Conservation (phyloP, 495 filamentous ascomycete genomes). For the Hyaloscypha finlandica region DNA sequence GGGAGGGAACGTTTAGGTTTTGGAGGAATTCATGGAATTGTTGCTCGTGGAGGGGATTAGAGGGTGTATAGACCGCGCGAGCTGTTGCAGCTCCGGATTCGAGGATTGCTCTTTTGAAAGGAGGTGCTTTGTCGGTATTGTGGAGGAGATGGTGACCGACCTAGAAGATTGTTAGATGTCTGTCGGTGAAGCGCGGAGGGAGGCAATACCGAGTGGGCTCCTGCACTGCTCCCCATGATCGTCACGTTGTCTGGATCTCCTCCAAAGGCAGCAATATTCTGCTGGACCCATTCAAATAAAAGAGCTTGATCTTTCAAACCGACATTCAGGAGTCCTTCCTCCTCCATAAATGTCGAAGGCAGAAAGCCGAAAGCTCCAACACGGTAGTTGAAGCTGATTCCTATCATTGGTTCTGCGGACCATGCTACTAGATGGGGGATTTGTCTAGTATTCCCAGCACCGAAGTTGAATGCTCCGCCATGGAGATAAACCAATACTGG, state of each 20-base stretch:
- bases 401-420: slow-evolving; percentile 53
- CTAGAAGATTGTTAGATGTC: slow-evolving; percentile 36
- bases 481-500: slow-evolving; percentile 63
- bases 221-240: slow-evolving; percentile 66
- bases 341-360: slow-evolving; percentile 51
- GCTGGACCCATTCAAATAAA: slow-evolving; percentile 64
- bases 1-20: slow-evolving; percentile 40
- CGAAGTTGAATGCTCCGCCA: slow-evolving; percentile 55
- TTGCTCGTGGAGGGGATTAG: slow-evolving; percentile 56
- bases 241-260: slow-evolving; percentile 66
- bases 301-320: slow-evolving; percentile 70
- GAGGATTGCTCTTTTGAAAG: slow-evolving; percentile 64
- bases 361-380: slow-evolving; percentile 70
- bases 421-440: slow-evolving; percentile 56
- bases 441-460: slow-evolving; percentile 43
- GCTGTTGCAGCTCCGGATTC: slow-evolving; percentile 65
- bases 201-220: slow-evolving; percentile 46
- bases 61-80: slow-evolving; percentile 57
- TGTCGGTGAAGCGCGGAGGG: not conserved
- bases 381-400: slow-evolving; percentile 70
- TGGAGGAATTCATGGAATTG: slow-evolving; percentile 62
- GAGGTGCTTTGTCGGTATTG: slow-evolving; percentile 39
- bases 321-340: slow-evolving; percentile 61
- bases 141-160: slow-evolving; percentile 67
- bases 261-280: slow-evolving; percentile 61